A percentile compares a stretch with the other conserved stretches of the same genome.
Conservation (phyloP, 176 grass and related monocot genomes). For the Thalia dealbata region DNA sequence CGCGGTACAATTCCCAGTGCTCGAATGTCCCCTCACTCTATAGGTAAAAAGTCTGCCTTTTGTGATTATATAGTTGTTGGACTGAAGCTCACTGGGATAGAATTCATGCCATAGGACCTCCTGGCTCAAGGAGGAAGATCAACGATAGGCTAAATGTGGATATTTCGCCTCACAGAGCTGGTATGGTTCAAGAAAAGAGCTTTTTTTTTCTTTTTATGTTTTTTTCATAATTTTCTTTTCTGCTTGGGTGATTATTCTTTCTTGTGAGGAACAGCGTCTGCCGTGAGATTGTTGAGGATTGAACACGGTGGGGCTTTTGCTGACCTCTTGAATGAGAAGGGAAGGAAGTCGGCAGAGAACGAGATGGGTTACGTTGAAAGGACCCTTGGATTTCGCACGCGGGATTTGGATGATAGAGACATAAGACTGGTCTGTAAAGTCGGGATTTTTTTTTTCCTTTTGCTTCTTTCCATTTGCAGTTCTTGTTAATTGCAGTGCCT, state of each 20-base stretch:
- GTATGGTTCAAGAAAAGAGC: constrained; percentile 15
- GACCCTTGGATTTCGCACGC: constrained; percentile 64
- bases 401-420: constrained; percentile 69
- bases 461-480: neutral
- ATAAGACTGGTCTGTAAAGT: constrained; percentile 60
- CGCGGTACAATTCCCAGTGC: neutral
- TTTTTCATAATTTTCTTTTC: neutral
- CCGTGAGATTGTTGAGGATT: constrained; percentile 75
- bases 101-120: neutral
- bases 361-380: constrained; percentile 89
- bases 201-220: neutral
- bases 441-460: neutral
- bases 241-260: neutral
- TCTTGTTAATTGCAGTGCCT: neutral
- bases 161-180: constrained; percentile 46
- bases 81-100: neutral
- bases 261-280: constrained; percentile 38
- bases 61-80: neutral
- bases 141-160: constrained; percentile 23
- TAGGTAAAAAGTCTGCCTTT: neutral
- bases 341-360: constrained; percentile 38
- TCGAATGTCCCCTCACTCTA: neutral
- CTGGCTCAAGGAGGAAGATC: constrained; percentile 2
- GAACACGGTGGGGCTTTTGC: constrained; percentile 79
- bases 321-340: constrained; percentile 75